These are phyloP conservation scores for Alternaria gansuensis DNA, from an alignment of 2,329 filamentous ascomycete species.

Conservation along the genomic window DNA sequence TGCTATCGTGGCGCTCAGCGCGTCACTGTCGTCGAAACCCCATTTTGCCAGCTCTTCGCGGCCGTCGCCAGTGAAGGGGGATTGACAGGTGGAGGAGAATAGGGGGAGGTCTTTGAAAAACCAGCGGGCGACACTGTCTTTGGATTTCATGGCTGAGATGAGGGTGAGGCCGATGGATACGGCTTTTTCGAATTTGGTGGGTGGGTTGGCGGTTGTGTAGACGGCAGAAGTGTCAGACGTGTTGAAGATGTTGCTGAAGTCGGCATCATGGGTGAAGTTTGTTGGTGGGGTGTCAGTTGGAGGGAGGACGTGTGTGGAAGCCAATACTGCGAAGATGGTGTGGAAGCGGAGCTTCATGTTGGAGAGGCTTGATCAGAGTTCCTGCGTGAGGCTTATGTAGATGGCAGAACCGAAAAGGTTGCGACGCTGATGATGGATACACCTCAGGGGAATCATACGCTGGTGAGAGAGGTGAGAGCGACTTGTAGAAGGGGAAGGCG, in stretches of 20 bases:
- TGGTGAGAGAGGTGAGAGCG: conserved; percentile 2
- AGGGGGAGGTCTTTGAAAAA: conserved; percentile 22
- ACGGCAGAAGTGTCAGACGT: not conserved
- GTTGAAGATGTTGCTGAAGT: not conserved
- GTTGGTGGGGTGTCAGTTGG: not conserved
- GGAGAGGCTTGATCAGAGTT: not conserved
- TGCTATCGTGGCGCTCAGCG: conserved; percentile 7
- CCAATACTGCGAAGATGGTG: not conserved
- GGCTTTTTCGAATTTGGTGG: conserved; percentile 12
- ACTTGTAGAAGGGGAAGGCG: not conserved
- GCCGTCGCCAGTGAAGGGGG: conserved; percentile 17
- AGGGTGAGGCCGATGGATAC: conserved; percentile 15
- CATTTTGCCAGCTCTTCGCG: conserved; percentile 18
- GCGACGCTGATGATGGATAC: not conserved
- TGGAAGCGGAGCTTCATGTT: conserved; percentile 10
- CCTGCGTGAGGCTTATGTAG: not conserved
- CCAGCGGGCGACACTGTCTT: conserved; percentile 20
- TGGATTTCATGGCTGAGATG: conserved; percentile 17
- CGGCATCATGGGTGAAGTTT: not conserved
- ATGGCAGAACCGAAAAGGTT: no score
- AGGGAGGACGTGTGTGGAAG: not conserved
- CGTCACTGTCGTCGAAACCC: conserved; percentile 23
- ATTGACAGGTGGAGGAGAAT: conserved; percentile 14
- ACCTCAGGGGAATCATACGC: not conserved
- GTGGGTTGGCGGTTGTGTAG: conserved; percentile 1